Conservation (phyloP, 2,329 filamentous ascomycete species). For the Metarhizium anisopliae region DNA sequence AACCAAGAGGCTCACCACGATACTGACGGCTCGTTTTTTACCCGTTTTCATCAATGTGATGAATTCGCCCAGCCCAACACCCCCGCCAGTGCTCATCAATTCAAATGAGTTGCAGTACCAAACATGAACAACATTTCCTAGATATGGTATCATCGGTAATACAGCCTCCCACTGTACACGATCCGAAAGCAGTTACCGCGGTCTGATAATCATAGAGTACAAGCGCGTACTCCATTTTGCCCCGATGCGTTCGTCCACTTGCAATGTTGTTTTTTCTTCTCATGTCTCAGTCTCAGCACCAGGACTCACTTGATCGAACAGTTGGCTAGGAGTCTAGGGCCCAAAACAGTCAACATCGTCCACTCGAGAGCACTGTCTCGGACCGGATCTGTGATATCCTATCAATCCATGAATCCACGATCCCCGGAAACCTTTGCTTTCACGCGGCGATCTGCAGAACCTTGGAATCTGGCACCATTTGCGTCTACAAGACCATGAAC, state of each 20-base stretch:
- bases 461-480: not conserved
- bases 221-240: not conserved
- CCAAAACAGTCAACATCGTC: not conserved
- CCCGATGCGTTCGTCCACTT: not conserved
- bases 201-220: too few relatives aligned
- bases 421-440: not conserved
- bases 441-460: not conserved
- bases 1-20: too few relatives aligned
- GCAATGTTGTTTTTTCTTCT: not conserved
- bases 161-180: too few relatives aligned
- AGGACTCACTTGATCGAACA: not conserved
- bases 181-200: too few relatives aligned
- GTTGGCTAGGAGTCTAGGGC: not conserved
- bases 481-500: too few relatives aligned
- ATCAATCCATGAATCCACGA: not conserved
- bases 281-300: not conserved
- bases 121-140: too few relatives aligned
- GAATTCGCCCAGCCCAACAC: too few relatives aligned
- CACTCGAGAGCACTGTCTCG: not conserved
- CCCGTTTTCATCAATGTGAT: too few relatives aligned
- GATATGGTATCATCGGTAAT: too few relatives aligned
- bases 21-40: too few relatives aligned
- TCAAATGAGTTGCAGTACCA: too few relatives aligned
- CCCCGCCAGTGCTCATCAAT: too few relatives aligned
- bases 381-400: not conserved